Evolutionary conservation across 2,329 filamentous ascomycete genomes (phyloP).

Genomic region (Ophiostoma himal-ulmi): DNA sequence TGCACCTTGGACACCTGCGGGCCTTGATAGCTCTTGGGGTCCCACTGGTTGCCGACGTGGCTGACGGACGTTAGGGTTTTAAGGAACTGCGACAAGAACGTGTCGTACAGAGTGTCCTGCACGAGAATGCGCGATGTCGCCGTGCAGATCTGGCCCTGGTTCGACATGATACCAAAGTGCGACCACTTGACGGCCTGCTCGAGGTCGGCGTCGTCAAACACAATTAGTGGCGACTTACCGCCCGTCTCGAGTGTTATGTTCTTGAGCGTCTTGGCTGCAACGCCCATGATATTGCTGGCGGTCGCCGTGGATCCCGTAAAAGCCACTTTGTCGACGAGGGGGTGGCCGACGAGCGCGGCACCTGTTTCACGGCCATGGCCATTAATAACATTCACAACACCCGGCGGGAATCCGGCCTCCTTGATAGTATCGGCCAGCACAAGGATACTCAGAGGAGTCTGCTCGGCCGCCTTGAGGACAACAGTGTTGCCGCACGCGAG

Average conservation of each 20-base stretch:
- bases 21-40: conserved; percentile 46
- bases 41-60: conserved; percentile 55
- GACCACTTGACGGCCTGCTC: conserved; percentile 54
- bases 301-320: conserved; percentile 67
- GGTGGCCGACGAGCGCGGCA: conserved; percentile 59
- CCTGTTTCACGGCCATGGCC: conserved; percentile 61
- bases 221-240: conserved; percentile 53
- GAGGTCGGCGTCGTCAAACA: conserved; percentile 56
- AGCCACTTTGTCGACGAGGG: conserved; percentile 62
- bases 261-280: conserved; percentile 55
- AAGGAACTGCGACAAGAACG: conserved; percentile 53
- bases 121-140: conserved; percentile 68
- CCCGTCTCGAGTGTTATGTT: conserved; percentile 55
- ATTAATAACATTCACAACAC: conserved; percentile 66
- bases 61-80: conserved; percentile 36
- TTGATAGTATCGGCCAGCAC: conserved; percentile 59
- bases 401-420: conserved; percentile 67
- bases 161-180: conserved; percentile 53
- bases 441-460: conserved; percentile 54
- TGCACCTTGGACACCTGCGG: conserved; percentile 58
- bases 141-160: conserved; percentile 68
- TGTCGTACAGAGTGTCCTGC: conserved; percentile 51
- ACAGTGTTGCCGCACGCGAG: conserved; percentile 56
- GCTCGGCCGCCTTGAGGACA: conserved; percentile 56
- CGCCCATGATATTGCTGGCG: conserved; percentile 61